Base-by-base conservation (phyloP, 2,329 filamentous ascomycete species). In the Phyllosticta citribraziliensis region DNA sequence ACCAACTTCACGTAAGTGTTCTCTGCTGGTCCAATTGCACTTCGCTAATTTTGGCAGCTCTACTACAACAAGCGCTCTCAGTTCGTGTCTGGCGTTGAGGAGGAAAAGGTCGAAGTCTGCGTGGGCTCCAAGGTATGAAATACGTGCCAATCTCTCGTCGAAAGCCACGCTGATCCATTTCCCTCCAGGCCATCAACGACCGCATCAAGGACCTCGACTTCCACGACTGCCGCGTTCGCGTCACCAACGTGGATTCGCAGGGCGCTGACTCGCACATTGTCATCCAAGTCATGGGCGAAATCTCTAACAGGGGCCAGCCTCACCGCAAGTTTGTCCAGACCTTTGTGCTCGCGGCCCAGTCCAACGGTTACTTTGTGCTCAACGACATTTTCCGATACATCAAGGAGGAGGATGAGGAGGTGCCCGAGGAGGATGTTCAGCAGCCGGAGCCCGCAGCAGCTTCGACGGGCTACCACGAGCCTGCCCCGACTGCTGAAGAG, bases 341-440 rank as follows among this genome's bases (percentile, higher is more conserved):
- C 58, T 99, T 99, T 69, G 90, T 99, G 65, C 88, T 99, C 65
- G 94, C 94, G 56, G 87, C 93, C 75, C 94, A 99, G 79, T 91
- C 91, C 56, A 96, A 93, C 62, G 94, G 94, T 65, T 99, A 97
- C 81, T 99, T 96, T 69, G 93, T 99, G 35, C 84, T 99, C 69
- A 99, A 99, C 76, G 94, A 99, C 72, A 96, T 99, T 73, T 91
- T 97, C 80, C 85, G 94, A 68, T 97, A 95, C 77, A 86, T 99
- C 66, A 86, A 88, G 66, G 90, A 94, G 64, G 89, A 93, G 68
- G 82, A 82, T 52, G 91, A 97, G 64, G 89, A 85, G 67, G 81
- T 84, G 55, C 76, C 79, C 54, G 75, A 77, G 74, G 67, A 69
- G 58, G 63, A 65, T 35, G 63, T 53, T 24, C 64, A 67, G 12